These are phyloP conservation scores for Helianthus tuberosus DNA, from an alignment of 129 eudicot species.

Conservation along the genomic window DNA sequence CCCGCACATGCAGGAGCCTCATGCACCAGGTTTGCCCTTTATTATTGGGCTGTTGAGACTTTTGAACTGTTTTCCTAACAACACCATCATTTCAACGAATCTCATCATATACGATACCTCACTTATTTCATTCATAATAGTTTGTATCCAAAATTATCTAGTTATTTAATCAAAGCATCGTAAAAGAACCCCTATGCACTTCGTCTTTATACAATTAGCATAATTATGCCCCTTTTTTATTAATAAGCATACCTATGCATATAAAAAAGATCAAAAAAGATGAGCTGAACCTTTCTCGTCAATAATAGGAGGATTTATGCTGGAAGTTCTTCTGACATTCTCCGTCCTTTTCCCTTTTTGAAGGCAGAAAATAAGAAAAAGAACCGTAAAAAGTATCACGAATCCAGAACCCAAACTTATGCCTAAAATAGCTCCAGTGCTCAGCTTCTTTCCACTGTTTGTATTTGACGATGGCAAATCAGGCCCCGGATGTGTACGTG, in stretches of 20 bases:
- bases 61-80: no score
- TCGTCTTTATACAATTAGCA: no score
- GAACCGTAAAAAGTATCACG: constrained; percentile 45
- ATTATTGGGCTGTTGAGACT: no score
- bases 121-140: no score
- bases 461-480: constrained; percentile 34
- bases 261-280: background rate
- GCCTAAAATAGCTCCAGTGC: constrained; percentile 71
- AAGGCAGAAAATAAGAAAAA: constrained; percentile 61
- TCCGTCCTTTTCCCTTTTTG: constrained; percentile 54
- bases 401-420: constrained; percentile 65
- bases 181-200: no score
- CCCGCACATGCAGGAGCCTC: no score
- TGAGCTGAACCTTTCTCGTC: constrained; percentile 55
- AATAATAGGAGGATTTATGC: constrained; percentile 53
- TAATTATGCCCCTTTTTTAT: no score
- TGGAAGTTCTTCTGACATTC: constrained; percentile 42
- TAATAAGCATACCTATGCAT: background rate
- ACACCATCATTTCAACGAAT: background rate
- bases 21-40: no score
- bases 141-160: no score
- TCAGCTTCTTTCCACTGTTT: constrained; percentile 42
- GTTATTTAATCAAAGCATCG: no score
- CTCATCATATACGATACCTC: no score
- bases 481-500: constrained; percentile 47